A percentile compares a stretch with the other conserved stretches of the same genome.
Conservation (phyloP, 148 eudicot species). For the Silene latifolia region DNA sequence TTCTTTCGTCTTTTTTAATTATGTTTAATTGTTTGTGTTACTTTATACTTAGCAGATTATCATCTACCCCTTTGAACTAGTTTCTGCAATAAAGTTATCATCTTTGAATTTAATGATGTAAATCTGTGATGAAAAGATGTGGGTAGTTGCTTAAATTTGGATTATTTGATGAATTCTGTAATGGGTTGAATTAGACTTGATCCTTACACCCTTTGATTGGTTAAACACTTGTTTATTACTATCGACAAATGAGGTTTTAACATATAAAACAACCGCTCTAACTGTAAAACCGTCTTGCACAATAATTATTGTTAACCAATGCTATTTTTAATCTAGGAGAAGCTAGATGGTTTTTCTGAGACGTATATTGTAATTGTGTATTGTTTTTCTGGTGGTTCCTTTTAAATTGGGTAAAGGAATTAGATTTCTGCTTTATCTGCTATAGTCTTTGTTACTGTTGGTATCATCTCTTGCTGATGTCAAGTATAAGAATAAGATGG, state of each 20-base stretch:
- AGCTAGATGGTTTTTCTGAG: too few relatives aligned
- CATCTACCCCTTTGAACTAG: too few relatives aligned
- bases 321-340: too few relatives aligned
- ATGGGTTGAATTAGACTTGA: background rate
- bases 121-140: background rate
- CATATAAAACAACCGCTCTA: too few relatives aligned
- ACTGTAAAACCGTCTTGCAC: too few relatives aligned
- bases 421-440: slow-evolving; percentile 8
- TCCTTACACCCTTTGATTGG: background rate
- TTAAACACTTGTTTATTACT: background rate
- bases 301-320: too few relatives aligned
- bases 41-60: background rate
- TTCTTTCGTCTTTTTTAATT: background rate
- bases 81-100: background rate
- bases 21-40: background rate
- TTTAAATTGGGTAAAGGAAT: background rate
- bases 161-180: background rate
- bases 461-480: background rate
- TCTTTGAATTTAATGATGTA: background rate
- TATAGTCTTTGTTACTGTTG: background rate
- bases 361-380: background rate
- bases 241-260: background rate
- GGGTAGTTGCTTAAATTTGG: background rate
- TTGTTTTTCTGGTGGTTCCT: background rate
- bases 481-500: background rate